phyloP scores from a whole-genome alignment of 768 basidiomycete species.

The Hygrophorus pudorinus region DNA sequence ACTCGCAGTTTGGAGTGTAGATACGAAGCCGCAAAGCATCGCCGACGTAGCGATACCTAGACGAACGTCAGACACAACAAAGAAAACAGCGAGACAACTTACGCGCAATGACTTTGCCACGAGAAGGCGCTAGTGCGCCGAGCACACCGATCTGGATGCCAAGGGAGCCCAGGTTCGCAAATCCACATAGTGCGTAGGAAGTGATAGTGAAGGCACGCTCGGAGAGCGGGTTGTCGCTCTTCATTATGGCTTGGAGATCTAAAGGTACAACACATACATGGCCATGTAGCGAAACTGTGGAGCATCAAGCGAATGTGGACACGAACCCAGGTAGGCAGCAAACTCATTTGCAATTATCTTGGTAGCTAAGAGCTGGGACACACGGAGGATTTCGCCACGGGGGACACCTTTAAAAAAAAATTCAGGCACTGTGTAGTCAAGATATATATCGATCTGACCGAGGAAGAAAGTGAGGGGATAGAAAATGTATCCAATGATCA shows the following conservation, averaged over 20 bases:
- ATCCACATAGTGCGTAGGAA: slow-evolving; percentile 84
- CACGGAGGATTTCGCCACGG: slow-evolving; percentile 67
- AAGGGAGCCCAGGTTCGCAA: slow-evolving; percentile 78
- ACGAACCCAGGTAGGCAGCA: slow-evolving; percentile 44
- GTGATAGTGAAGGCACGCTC: slow-evolving; percentile 73
- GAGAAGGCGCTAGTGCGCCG: slow-evolving; percentile 56
- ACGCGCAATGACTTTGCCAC: slow-evolving; percentile 59
- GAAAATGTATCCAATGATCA: slow-evolving; percentile 79
- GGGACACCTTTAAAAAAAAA: slow-evolving; percentile 41
- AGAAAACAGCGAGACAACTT: no score
- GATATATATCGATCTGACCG: slow-evolving; percentile 15
- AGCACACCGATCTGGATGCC: slow-evolving; percentile 83
- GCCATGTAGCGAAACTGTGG: neutral
- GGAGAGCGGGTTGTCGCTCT: slow-evolving; percentile 43
- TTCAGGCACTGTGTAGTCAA: no score
- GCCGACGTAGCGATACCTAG: slow-evolving; percentile 62
- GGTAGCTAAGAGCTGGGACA: slow-evolving; percentile 73
- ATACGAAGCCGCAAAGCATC: slow-evolving; percentile 62
- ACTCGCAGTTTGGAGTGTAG: slow-evolving; percentile 49
- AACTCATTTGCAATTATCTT: slow-evolving; percentile 88
- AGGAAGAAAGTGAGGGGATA: slow-evolving; percentile 81
- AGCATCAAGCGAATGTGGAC: neutral
- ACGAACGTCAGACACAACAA: no score
- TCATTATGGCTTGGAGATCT: slow-evolving; percentile 42
- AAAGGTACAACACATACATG: neutral